A percentile compares a stretch with the other conserved stretches of the same genome.
These are phyloP conservation scores for Candida wancherniae DNA, from an alignment of 805 yeast genomes.

Conservation along the genomic window DNA sequence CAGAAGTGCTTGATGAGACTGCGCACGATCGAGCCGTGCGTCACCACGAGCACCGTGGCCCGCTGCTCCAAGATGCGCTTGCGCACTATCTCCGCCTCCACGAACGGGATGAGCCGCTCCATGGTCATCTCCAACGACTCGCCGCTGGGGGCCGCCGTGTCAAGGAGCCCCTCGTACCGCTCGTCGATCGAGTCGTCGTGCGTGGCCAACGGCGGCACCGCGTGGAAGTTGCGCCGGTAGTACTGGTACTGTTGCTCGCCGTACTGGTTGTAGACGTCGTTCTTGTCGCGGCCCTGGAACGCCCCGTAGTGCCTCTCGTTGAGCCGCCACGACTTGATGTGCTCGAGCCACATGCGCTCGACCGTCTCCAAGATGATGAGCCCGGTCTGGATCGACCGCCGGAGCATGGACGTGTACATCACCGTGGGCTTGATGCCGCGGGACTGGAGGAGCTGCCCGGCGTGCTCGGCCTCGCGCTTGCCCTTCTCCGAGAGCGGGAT, in stretches of 20 bases:
- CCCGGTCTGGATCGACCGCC: constrained; percentile 40
- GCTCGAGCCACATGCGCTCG: constrained; percentile 33
- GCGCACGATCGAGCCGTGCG: constrained; percentile 42
- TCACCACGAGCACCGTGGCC: constrained; percentile 33
- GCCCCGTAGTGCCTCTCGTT: constrained; percentile 43
- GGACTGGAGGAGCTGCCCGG: constrained; percentile 31
- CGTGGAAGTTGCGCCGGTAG: constrained; percentile 34
- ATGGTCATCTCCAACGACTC: constrained; percentile 37
- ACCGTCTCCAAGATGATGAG: constrained; percentile 30
- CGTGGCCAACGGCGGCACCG: constrained; percentile 33
- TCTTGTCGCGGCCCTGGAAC: constrained; percentile 38
- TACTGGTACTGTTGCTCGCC: constrained; percentile 36
- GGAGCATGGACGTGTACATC: constrained; percentile 37
- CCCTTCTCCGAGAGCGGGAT: constrained; percentile 37
- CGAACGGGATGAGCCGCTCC: constrained; percentile 37
- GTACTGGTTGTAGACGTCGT: constrained; percentile 29
- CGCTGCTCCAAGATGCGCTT: constrained; percentile 20
- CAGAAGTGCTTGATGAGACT: constrained; percentile 36
- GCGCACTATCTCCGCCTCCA: constrained; percentile 25
- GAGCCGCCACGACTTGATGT: constrained; percentile 36
- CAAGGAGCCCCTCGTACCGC: constrained; percentile 25
- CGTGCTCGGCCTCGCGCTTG: constrained; percentile 33
- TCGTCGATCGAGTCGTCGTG: constrained; percentile 33
- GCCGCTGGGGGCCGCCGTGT: constrained; percentile 30
- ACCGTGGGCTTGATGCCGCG: constrained; percentile 27